phyloP scores from a whole-genome alignment of 805 yeast species.

The Starmera amethionina region DNA sequence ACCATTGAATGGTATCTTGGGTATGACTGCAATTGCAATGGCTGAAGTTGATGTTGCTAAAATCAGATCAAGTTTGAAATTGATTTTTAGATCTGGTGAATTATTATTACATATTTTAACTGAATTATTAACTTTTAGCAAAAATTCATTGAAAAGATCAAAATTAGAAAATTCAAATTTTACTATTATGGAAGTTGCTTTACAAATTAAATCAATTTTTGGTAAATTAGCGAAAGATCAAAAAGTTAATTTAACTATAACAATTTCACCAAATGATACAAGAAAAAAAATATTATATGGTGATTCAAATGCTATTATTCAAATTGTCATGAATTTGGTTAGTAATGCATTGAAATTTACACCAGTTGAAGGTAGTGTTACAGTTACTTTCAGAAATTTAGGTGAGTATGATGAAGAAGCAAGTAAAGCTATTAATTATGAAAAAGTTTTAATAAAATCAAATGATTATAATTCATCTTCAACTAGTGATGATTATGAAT shows the following conservation, averaged over 20 bases:
- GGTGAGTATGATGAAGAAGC: slow-evolving; percentile 59
- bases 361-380: slow-evolving; percentile 77
- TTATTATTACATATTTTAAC: slow-evolving; percentile 79
- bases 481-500: slow-evolving; percentile 3
- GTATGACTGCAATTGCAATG: slow-evolving; percentile 92
- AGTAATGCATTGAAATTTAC: slow-evolving; percentile 89
- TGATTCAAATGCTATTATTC: slow-evolving; percentile 84
- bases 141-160: slow-evolving; percentile 77
- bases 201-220: slow-evolving; percentile 81
- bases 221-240: slow-evolving; percentile 72
- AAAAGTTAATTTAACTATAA: slow-evolving; percentile 56
- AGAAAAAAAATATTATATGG: slow-evolving; percentile 67
- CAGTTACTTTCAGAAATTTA: slow-evolving; percentile 47
- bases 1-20: slow-evolving; percentile 91
- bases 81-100: slow-evolving; percentile 89
- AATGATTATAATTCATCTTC: not conserved
- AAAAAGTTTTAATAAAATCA: slow-evolving; percentile 34
- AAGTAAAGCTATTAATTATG: slow-evolving; percentile 32
- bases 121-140: slow-evolving; percentile 85
- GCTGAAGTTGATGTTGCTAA: slow-evolving; percentile 65
- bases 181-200: slow-evolving; percentile 66
- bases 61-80: slow-evolving; percentile 65
- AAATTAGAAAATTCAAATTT: slow-evolving; percentile 79
- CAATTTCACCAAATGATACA: slow-evolving; percentile 48
- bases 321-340: slow-evolving; percentile 85